These are phyloP conservation scores for Crithidia expoeki DNA, from an alignment of 208 protist species.

Conservation along the genomic window DNA sequence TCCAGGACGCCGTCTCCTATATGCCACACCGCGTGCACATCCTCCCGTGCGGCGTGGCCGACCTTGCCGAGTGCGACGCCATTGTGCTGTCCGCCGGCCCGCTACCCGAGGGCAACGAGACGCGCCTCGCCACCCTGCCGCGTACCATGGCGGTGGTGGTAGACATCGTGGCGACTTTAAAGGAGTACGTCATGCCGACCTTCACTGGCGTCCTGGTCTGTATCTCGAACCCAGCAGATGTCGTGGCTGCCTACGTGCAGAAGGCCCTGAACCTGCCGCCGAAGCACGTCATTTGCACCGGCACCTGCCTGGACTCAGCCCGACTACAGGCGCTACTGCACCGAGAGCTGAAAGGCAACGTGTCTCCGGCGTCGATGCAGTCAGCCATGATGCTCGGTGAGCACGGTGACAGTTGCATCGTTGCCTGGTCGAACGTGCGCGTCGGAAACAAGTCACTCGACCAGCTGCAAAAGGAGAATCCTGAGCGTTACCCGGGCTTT, in stretches of 20 bases:
- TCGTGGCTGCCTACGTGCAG: constrained; percentile 48
- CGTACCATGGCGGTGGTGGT: constrained; percentile 44
- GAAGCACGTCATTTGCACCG: constrained; percentile 51
- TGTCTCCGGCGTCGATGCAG: constrained; percentile 41
- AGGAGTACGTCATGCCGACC: constrained; percentile 34
- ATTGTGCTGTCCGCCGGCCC: constrained; percentile 48
- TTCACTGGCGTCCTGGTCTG: constrained; percentile 46
- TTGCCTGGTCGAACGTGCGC: constrained; percentile 42
- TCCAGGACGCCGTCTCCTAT: constrained; percentile 50
- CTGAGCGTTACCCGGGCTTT: constrained; percentile 46
- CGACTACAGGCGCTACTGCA: constrained; percentile 43
- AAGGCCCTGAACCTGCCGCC: constrained; percentile 38
- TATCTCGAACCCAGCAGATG: constrained; percentile 54
- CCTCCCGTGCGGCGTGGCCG: constrained; percentile 25
- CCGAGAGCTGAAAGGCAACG: constrained; percentile 35
- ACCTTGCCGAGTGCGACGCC: constrained; percentile 40
- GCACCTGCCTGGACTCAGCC: constrained; percentile 49
- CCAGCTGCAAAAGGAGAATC: constrained; percentile 42
- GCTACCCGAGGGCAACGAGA: constrained; percentile 35
- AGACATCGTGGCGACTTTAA: constrained; percentile 37
- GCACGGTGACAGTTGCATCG: constrained; percentile 56
- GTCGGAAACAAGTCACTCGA: constrained; percentile 46
- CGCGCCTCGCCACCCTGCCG: constrained; percentile 42
- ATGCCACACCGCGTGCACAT: constrained; percentile 42
- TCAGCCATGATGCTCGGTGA: constrained; percentile 62